These are phyloP conservation scores for Vigna unguiculata DNA, from an alignment of 306 rosid genomes.

Conservation along the genomic window DNA sequence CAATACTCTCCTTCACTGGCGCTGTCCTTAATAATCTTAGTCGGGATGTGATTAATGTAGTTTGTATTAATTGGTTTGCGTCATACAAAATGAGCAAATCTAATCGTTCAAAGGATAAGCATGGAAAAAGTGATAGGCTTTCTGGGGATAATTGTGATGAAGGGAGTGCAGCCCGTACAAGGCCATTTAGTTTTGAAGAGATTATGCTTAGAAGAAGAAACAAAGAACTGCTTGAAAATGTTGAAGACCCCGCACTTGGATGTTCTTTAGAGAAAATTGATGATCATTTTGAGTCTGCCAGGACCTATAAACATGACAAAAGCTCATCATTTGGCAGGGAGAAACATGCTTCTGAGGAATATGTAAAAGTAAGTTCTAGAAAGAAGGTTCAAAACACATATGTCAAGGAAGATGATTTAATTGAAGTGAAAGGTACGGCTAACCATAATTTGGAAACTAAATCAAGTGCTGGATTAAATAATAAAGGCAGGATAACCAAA, in stretches of 20 bases:
- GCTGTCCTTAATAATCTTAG: constrained; percentile 42
- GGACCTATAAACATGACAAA: constrained; percentile 37
- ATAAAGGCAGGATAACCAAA: constrained; percentile 41
- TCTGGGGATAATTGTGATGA: constrained; percentile 54
- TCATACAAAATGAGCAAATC: constrained; percentile 64
- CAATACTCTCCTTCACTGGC: constrained; percentile 26
- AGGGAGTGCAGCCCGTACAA: constrained; percentile 89
- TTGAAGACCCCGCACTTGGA: constrained; percentile 49
- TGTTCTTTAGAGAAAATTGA: constrained; percentile 50
- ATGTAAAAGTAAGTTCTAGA: constrained; percentile 58
- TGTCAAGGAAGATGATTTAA: constrained; percentile 50
- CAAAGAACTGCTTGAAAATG: constrained; percentile 61
- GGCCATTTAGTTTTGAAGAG: constrained; percentile 86
- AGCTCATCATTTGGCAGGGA: constrained; percentile 50
- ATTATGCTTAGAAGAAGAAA: constrained; percentile 76
- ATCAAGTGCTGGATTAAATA: constrained; percentile 47
- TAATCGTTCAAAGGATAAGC: constrained; percentile 55
- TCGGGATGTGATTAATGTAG: constrained; percentile 28
- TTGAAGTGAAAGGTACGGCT: constrained; percentile 55
- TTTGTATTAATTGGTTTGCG: constrained; percentile 34
- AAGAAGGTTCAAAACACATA: constrained; percentile 55
- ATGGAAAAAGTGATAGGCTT: constrained; percentile 46
- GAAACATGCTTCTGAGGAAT: constrained; percentile 49
- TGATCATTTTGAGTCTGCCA: constrained; percentile 53
- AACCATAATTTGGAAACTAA: constrained; percentile 43